These are phyloP conservation scores for Clohesyomyces aquaticus DNA, from an alignment of 495 filamentous ascomycete species.

Conservation along the genomic window DNA sequence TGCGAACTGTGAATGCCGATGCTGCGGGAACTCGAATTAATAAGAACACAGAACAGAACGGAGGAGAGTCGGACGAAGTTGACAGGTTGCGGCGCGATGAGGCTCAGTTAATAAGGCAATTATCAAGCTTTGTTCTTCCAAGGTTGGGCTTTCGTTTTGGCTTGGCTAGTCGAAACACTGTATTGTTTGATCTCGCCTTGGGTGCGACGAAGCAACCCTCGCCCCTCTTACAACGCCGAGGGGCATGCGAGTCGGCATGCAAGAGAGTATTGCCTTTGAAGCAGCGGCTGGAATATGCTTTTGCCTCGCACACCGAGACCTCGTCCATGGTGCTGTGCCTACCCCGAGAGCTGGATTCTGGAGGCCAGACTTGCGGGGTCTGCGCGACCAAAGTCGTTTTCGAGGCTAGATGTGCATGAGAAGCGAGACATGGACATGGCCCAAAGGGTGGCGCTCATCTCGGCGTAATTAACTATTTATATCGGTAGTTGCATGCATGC, in stretches of 20 bases:
- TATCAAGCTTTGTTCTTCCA: not conserved
- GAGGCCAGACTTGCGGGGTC: too few relatives aligned
- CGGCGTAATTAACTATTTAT: not conserved
- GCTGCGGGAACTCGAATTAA: too few relatives aligned
- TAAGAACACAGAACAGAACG: not conserved
- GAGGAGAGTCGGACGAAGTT: not conserved
- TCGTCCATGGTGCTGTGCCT: too few relatives aligned
- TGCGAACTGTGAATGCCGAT: too few relatives aligned
- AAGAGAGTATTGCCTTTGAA: too few relatives aligned
- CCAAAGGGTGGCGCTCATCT: not conserved
- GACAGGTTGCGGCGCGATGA: not conserved
- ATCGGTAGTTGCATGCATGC: not conserved
- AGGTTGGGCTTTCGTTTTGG: not conserved
- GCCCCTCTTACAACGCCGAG: not conserved
- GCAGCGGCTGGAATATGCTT: too few relatives aligned
- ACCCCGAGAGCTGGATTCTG: too few relatives aligned
- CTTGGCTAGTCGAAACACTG: constrained; percentile 4
- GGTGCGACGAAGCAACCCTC: not conserved
- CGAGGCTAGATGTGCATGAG: not conserved
- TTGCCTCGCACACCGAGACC: too few relatives aligned
- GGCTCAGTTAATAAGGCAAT: not conserved
- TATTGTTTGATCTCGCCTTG: not conserved
- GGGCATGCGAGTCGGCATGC: not conserved
- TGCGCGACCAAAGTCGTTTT: too few relatives aligned
- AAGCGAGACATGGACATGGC: not conserved